Base-by-base conservation (phyloP, 2,329 filamentous ascomycete species). In the Chaetothyriales sp. region DNA sequence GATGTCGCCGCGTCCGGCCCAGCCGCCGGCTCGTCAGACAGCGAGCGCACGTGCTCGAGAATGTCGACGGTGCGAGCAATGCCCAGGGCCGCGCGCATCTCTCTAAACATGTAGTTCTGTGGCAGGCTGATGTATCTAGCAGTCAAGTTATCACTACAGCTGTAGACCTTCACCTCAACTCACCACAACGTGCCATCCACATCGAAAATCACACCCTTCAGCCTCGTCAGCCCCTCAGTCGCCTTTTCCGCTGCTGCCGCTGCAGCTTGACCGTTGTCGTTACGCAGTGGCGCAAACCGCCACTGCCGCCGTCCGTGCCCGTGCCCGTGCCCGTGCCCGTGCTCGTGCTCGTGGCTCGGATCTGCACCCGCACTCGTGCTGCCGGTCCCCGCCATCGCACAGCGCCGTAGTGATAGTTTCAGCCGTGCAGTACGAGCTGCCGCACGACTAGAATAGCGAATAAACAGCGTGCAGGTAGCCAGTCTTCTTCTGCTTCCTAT, bases 141-240 rank as follows among this genome's bases (percentile, higher is more conserved):
- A 44, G 6, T 5, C 18, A 53, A 2, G 19, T 48, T 25, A 48
- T 25, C 22, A 25, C 22, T 25, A 33, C 22, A 20, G 40, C 19
- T 25, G 46, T 15, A 40, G 40, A 18, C 73, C n/a, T 44, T n/a
- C 37, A 29, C 25, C 28, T 15, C 20, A 44, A 60, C 82, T 70
- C 70, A 94, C 89, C 85, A 95, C 54, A 97, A 70, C 20, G 90
- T 98, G 2, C 90, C 90, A 67, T 98, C 90, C 57, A 98, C 86
- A 70, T 98, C 90, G 69, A 97, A 97, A 13, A 97, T 73, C 22
- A 83, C 74, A 1, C 80, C 80, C 60, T 74, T 73, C 52, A 83
- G 62, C 28, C 61, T 62, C 44, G 75, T 73, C 18, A 53, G 49
- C 18, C 55, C 46, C n/a, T 53, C 47, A 1, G 47, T 6, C 22